Conservation (phyloP, 179 eudicot genomes). For the Spergularia azorica region DNA sequence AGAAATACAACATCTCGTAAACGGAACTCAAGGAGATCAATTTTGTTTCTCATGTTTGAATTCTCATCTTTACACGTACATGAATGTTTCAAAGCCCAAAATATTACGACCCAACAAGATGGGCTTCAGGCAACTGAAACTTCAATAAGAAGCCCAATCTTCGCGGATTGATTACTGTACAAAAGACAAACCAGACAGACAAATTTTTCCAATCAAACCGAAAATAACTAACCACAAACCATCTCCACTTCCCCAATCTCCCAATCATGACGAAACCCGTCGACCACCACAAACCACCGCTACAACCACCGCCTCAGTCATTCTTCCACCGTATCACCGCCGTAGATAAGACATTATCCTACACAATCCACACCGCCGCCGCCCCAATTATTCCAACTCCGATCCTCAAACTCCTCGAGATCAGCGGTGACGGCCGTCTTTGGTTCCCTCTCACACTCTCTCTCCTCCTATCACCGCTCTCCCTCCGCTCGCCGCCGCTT, state of each 20-base stretch:
- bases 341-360: constrained; percentile 56
- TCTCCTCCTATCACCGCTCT: constrained; percentile 49
- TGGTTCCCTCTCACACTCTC: constrained; percentile 78
- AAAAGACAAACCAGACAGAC: constrained; percentile 25
- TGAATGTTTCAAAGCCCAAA: too few species aligned
- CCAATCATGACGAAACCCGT: constrained; percentile 3
- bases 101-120: too few species aligned
- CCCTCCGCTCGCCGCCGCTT: constrained; percentile 32
- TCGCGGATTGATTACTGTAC: too few species aligned
- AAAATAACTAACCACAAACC: not conserved
- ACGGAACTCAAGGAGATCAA: too few species aligned
- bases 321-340: constrained; percentile 39
- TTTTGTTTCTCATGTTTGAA: too few species aligned
- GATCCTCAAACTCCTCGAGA: constrained; percentile 64
- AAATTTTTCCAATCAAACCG: not conserved
- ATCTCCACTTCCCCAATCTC: constrained; percentile 10
- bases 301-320: constrained; percentile 32
- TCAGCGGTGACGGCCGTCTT: constrained; percentile 83
- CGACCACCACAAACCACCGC: constrained; percentile 3
- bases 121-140: not conserved
- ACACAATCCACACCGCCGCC: constrained; percentile 47
- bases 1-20: too few species aligned
- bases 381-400: constrained; percentile 58
- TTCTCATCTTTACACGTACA: too few species aligned
- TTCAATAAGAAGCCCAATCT: too few species aligned